Percentiles rank a stretch among this genome's conserved stretches.
These are phyloP conservation scores for Passalora sequoiae DNA, from an alignment of 2,329 filamentous ascomycete genomes.

Conservation along the genomic window DNA sequence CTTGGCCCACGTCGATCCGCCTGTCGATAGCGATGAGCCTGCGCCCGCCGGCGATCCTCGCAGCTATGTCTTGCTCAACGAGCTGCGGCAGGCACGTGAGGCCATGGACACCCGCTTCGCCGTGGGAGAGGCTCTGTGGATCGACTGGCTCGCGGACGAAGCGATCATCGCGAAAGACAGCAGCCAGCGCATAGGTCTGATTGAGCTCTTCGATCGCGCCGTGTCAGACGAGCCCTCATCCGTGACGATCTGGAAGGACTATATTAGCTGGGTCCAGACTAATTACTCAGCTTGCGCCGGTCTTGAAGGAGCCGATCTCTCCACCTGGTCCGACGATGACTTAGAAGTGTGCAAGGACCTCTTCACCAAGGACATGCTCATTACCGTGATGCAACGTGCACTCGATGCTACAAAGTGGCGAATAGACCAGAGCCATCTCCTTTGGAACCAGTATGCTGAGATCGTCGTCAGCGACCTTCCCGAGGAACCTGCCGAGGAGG, in stretches of 20 bases:
- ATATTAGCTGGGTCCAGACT: constrained; percentile 72
- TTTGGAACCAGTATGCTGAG: constrained; percentile 71
- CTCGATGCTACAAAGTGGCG: constrained; percentile 68
- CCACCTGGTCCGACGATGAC: constrained; percentile 59
- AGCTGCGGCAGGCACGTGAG: constrained; percentile 49
- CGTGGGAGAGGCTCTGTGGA: constrained; percentile 71
- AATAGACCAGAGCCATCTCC: constrained; percentile 67
- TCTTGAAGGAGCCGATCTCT: constrained; percentile 44
- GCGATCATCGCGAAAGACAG: constrained; percentile 56
- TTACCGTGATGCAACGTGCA: constrained; percentile 66
- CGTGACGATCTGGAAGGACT: constrained; percentile 67
- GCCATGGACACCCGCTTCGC: constrained; percentile 61
- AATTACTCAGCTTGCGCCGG: constrained; percentile 62
- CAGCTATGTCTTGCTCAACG: constrained; percentile 42
- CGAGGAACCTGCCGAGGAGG: constrained; percentile 51
- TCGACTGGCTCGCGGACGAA: constrained; percentile 71
- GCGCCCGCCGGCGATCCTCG: constrained; percentile 31
- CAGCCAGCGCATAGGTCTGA: constrained; percentile 62
- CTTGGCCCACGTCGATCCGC: constrained; percentile 36
- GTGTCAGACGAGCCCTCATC: constrained; percentile 68
- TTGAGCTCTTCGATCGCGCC: constrained; percentile 68
- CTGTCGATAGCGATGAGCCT: constrained; percentile 21
- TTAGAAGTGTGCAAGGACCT: constrained; percentile 63
- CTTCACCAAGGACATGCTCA: constrained; percentile 62
- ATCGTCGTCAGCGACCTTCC: constrained; percentile 64